A percentile compares a stretch with the other conserved stretches of the same genome.
These are phyloP conservation scores for Phytophthora sansomeana DNA, from an alignment of 352 stramenopile species.

Conservation along the genomic window DNA sequence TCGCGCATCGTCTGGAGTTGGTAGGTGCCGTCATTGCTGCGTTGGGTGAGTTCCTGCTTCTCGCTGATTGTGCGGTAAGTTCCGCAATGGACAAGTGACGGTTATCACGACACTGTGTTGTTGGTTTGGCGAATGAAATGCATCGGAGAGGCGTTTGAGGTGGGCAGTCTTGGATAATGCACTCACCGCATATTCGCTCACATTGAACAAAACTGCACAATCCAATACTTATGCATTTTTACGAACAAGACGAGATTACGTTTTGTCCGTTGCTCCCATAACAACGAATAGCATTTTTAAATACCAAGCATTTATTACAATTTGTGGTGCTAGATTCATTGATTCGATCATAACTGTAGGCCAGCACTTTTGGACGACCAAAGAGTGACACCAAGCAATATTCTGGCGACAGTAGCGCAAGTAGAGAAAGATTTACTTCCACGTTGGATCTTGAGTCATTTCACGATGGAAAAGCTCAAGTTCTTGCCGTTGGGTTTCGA, in stretches of 20 bases:
- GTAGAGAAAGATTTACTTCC: constrained; percentile 30
- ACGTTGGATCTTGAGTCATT: constrained; percentile 45
- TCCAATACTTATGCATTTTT: neutral
- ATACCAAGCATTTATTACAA: no score
- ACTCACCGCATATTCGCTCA: neutral
- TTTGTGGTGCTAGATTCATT: no score
- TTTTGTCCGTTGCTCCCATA: constrained; percentile 34
- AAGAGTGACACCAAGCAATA: no score
- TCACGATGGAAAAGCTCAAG: constrained; percentile 51
- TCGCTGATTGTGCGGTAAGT: neutral
- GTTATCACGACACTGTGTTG: neutral
- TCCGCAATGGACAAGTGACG: neutral
- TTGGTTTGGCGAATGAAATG: neutral
- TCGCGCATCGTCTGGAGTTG: constrained; percentile 44
- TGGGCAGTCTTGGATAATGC: neutral
- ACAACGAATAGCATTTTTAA: no score
- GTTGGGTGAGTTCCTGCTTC: neutral
- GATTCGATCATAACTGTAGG: no score
- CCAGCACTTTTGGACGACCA: no score
- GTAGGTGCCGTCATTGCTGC: constrained; percentile 10
- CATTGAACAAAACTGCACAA: constrained; percentile 5
- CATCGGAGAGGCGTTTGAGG: neutral
- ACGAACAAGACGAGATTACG: neutral
- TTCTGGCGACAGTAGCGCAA: no score
- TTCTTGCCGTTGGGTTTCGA: constrained; percentile 46